Percentiles rank a stretch among this genome's conserved stretches.
Evolutionary conservation across 2,329 filamentous ascomycete species (phyloP).

Genomic region (Tolypocladium tropicale): DNA sequence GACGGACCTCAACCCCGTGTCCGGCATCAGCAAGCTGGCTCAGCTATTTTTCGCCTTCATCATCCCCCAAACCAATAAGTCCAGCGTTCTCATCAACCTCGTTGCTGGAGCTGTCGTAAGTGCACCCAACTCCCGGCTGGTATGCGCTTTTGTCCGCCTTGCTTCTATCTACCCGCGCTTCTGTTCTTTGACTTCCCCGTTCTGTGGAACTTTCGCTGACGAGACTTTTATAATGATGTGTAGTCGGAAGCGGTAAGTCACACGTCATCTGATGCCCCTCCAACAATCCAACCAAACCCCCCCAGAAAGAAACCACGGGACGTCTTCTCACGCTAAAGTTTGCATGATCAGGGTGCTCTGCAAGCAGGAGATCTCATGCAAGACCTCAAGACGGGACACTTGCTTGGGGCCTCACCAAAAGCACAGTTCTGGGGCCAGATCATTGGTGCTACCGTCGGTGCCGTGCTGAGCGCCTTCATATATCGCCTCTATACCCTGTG

Average conservation of each 20-base stretch:
- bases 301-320: too few relatives aligned
- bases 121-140: too few relatives aligned
- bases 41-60: slow-evolving; percentile 91
- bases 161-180: too few relatives aligned
- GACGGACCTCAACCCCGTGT: slow-evolving; percentile 93
- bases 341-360: slow-evolving; percentile 50
- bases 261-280: not conserved
- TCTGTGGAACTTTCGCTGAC: not conserved
- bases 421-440: slow-evolving; percentile 97
- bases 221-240: not conserved
- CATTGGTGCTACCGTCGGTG: slow-evolving; percentile 78
- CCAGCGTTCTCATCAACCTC: slow-evolving; percentile 89
- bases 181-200: not conserved
- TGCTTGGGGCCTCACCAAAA: slow-evolving; percentile 83
- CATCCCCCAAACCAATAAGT: slow-evolving; percentile 68
- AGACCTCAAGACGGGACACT: slow-evolving; percentile 90
- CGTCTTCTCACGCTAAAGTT: not conserved
- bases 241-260: slow-evolving; percentile 30
- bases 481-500: slow-evolving; percentile 75
- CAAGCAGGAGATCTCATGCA: slow-evolving; percentile 97
- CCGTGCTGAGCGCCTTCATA: slow-evolving; percentile 74
- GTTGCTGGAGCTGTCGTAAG: slow-evolving; percentile 73
- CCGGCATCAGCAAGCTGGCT: slow-evolving; percentile 91
- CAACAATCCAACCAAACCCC: too few relatives aligned
- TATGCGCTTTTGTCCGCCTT: too few relatives aligned